Evolutionary conservation across 768 basidiomycete genomes (phyloP).

Genomic region (Kwoniella heveanensis): DNA sequence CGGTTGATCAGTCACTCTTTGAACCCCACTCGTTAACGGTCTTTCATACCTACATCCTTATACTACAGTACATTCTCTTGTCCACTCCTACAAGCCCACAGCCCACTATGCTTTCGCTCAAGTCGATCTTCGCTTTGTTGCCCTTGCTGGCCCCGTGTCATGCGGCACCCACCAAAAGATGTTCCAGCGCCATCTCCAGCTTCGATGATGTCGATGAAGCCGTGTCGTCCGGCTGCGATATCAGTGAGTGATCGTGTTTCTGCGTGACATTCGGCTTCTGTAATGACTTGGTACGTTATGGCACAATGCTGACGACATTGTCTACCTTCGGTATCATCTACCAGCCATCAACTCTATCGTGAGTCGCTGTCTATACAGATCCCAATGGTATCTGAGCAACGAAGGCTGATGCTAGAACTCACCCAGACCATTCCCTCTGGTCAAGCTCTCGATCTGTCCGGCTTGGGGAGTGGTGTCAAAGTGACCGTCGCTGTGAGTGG

Average conservation of each 20-base stretch:
- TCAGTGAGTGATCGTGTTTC: not conserved
- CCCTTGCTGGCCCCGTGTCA: not conserved
- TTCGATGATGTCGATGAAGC: conserved; percentile 5
- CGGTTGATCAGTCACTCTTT: not conserved
- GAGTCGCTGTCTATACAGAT: not conserved
- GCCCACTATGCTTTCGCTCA: not conserved
- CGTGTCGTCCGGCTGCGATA: conserved; percentile 11
- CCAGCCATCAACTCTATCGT: conserved; percentile 4
- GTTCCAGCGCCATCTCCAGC: conserved; percentile 4
- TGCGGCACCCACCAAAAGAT: not conserved
- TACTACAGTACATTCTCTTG: not conserved
- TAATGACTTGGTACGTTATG: too few relatives aligned
- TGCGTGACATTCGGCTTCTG: too few relatives aligned
- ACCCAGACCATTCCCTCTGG: conserved; percentile 13
- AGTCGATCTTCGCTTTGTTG: conserved; percentile 1
- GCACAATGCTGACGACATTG: not conserved
- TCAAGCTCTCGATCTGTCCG: conserved; percentile 13
- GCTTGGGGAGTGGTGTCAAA: not conserved
- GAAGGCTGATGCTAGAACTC: not conserved
- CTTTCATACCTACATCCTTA: not conserved
- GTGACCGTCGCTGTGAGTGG: conserved; percentile 11
- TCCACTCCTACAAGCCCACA: not conserved
- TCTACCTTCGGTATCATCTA: not conserved
- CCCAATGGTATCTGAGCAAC: not conserved
- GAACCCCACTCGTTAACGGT: not conserved